Evolutionary conservation across 345 rosid species (phyloP).

Genomic region (Kernera saxatilis): DNA sequence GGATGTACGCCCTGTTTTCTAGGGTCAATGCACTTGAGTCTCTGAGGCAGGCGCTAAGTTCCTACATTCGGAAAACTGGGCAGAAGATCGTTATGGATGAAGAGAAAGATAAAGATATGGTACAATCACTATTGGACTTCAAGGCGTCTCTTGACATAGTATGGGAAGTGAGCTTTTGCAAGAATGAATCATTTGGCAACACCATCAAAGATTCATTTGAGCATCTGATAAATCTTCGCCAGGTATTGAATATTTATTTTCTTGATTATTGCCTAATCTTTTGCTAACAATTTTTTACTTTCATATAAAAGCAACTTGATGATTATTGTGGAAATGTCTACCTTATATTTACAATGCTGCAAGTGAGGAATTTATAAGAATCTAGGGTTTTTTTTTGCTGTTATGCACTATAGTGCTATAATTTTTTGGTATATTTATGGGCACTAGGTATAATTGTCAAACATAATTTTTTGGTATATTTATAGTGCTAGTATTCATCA

Average conservation of each 20-base stretch:
- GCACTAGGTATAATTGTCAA: background rate
- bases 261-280: background rate
- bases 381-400: background rate
- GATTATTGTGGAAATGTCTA: background rate
- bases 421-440: background rate
- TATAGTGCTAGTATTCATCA: background rate
- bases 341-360: background rate
- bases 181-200: slow-evolving; percentile 83
- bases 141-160: slow-evolving; percentile 86
- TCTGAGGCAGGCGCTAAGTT: slow-evolving; percentile 71
- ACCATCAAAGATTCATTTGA: slow-evolving; percentile 95
- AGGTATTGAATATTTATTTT: slow-evolving; percentile 42
- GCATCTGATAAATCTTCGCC: slow-evolving; percentile 91
- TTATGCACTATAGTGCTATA: background rate
- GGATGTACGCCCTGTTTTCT: slow-evolving; percentile 72
- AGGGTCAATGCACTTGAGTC: slow-evolving; percentile 86
- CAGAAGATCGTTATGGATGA: slow-evolving; percentile 89
- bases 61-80: slow-evolving; percentile 80
- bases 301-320: background rate
- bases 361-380: background rate
- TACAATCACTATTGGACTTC: slow-evolving; percentile 71
- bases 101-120: slow-evolving; percentile 99
- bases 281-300: background rate
- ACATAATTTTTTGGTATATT: background rate
- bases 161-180: slow-evolving; percentile 91